Base-by-base conservation (phyloP, 2,329 filamentous ascomycete genomes). In the Fusarium albidum region DNA sequence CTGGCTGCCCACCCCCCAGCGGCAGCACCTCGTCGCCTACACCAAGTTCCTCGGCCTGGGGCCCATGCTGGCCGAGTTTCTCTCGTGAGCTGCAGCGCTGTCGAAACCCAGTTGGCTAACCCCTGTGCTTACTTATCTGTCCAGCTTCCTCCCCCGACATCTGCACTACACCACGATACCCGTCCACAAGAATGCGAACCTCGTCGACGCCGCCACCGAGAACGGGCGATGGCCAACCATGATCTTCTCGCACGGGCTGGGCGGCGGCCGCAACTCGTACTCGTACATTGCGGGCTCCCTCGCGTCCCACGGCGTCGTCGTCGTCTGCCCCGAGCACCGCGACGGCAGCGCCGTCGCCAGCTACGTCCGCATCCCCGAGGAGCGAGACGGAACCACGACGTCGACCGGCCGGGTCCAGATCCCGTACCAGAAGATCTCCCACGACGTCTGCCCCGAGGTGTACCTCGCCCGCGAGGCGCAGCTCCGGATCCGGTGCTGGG, bases 201-300 rank as follows among this genome's bases (percentile, higher is more conserved):
- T 93, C 8, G 80, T 86, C 68, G 54, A 77, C 52, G 67, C 84
- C 52, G 66, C 75, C 10, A 74, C 77, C 4, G 67, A 76, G 5
- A 73, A 76, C 52, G 75, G 79, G 49, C 78, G 85, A 75, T 95
- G 90, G 88, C 91, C 92, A 0, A 89, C 91, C 1, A 86, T 92
- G 77, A 79, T 96, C 57, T 96, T 96, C 73, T 95, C 91, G 2
- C 92, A 96, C 69, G 92, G 92, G 1, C 79, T 96, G 2, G 92
- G 90, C 31, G 92, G 92, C 31, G 88, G 85, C 54, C 83, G 90
- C 61, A 95, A 95, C 66, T 86, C 90, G 10, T 96, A 96, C 75
- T 94, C 90, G n/a, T 88, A 93, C 67, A 76, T 96, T 18, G 88
- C 83, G 14, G 90, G 90, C 13, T 91, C 90, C 0, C 75, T 96